Base-by-base conservation (phyloP, 805 yeast species). In the Yarrowia divulgata region DNA sequence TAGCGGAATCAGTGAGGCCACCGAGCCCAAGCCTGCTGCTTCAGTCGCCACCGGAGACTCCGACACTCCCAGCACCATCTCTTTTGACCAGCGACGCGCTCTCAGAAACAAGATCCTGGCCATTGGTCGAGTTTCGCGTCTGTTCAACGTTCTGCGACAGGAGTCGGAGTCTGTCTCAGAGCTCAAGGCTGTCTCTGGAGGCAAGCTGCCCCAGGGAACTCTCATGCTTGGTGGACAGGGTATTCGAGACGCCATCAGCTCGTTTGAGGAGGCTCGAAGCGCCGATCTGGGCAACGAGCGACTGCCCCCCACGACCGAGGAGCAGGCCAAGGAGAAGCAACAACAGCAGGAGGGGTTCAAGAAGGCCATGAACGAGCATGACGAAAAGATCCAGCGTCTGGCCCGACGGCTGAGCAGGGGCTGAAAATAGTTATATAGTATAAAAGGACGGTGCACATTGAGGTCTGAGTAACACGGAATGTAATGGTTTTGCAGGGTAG, bases 101-200 rank as follows among this genome's bases (percentile, higher is more conserved):
- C 81, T 93, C 70, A 85, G 94, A 72, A 93, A 91, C 79, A 94
- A 94, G 82, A 90, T 95, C 67, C 80, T 94, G 74, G 98, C 98
- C 14, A 95, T 94, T 79, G 98, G 98, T n/a, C 86, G 97, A 73
- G 91, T 94, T 73, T 89, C 97, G 32, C 85, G 97, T 69, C 91
- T 94, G 97, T 93, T 90, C 79, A 89, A 88, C 71, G 89, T 93
- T 8, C 82, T 94, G 74, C 85, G 98, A 73, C 93, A 91, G 76
- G 97, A 94, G 75, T 85, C 93, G 58, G 98, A 91, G 77, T 87
- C 87, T 73, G 95, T 94, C 63, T 88, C 89, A 64, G 91, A 89
- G 75, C 83, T 94, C 74, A 91, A 92, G 79, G 83, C 84, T 18
- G 82, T 87, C 72, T 84, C 89, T 71, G 88, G 92, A 60, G 94